Conservation (phyloP, 352 stramenopile species). For the Globisporangium takayamanum region DNA sequence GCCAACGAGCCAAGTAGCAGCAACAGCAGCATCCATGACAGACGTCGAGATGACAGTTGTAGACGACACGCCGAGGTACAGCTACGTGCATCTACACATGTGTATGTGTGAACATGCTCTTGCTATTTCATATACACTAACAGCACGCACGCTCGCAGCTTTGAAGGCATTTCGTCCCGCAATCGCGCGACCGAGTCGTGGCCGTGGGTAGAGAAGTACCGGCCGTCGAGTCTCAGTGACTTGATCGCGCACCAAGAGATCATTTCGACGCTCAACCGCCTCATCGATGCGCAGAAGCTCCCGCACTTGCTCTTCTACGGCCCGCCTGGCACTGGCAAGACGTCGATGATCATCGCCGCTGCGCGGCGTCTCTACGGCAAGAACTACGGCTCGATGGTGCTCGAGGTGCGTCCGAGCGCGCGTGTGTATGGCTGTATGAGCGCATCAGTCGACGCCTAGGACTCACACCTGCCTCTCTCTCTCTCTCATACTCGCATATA, state of each 20-base stretch:
- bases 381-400: slow-evolving; percentile 92
- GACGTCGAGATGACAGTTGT: slow-evolving; percentile 40
- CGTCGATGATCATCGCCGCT: slow-evolving; percentile 95
- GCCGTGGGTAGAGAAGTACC: slow-evolving; percentile 99
- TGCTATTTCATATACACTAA: neutral
- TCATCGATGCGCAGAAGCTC: slow-evolving; percentile 96
- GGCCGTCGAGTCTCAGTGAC: slow-evolving; percentile 90
- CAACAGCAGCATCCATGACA: slow-evolving; percentile 1
- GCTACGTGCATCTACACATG: slow-evolving; percentile 1
- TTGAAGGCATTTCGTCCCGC: slow-evolving; percentile 78
- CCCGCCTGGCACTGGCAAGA: slow-evolving; percentile 96
- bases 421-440: slow-evolving; percentile 2
- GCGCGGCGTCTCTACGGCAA: slow-evolving; percentile 94
- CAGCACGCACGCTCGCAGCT: slow-evolving; percentile 18
- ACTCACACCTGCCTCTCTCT: neutral
- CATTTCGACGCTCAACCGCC: slow-evolving; percentile 92
- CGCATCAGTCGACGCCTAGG: neutral
- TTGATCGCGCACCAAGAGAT: slow-evolving; percentile 97
- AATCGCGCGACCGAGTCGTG: slow-evolving; percentile 83
- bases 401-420: slow-evolving; percentile 54
- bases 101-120: neutral
- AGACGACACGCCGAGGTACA: slow-evolving; percentile 36
- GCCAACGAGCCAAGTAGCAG: neutral
- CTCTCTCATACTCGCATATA: neutral
- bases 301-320: slow-evolving; percentile 97